Conservation (phyloP, 2,329 filamentous ascomycete genomes). For the Fusarium mexicanum region DNA sequence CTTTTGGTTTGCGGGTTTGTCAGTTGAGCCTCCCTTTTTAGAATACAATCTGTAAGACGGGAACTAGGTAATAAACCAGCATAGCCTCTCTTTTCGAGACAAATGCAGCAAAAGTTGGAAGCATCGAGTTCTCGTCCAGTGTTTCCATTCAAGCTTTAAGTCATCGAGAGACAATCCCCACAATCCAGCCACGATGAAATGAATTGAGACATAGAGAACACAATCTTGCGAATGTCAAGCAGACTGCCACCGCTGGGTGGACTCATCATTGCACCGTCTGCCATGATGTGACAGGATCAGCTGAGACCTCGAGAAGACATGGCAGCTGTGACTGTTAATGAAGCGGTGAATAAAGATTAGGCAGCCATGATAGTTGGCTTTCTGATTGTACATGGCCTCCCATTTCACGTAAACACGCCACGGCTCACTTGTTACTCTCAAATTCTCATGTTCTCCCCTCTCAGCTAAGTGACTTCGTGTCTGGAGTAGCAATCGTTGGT, state of each 20-base stretch:
- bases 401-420: neutral
- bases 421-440: neutral
- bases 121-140: neutral
- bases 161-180: neutral
- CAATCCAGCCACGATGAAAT: neutral
- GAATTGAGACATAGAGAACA: neutral
- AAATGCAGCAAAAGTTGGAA: neutral
- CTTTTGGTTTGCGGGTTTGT: neutral
- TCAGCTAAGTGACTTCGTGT: neutral
- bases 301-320: neutral
- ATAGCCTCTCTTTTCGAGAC: neutral
- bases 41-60: neutral
- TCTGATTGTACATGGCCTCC: neutral
- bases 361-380: neutral
- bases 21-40: neutral
- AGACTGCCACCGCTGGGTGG: neutral
- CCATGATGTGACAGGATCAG: neutral
- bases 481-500: neutral
- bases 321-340: neutral
- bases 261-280: neutral
- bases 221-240: neutral
- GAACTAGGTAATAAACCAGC: neutral
- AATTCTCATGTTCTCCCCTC: neutral
- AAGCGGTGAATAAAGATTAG: slow-evolving; percentile 19
- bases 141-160: neutral